Base-by-base conservation (phyloP, 371 early-diverging fungal genomes). In the Mucor circinelloides region DNA sequence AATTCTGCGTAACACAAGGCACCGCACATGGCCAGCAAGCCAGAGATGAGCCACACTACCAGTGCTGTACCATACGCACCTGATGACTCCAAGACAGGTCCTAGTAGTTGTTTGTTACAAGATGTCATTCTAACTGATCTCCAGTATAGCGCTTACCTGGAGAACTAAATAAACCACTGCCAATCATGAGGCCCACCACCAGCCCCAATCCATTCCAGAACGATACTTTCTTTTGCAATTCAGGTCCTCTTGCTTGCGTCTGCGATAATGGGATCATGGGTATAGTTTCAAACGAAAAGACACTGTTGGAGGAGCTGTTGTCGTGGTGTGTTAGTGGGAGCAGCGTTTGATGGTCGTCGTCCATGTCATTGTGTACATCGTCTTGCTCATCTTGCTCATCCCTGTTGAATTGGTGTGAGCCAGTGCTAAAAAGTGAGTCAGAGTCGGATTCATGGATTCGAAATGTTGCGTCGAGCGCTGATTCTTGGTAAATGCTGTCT, bases 141-240 rank as follows among this genome's bases (percentile, higher is more conserved):
- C 88, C 19, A 56, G 1, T 3, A n/a, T n/a, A n/a, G n/a, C 15
- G 8, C 42, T 69, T 78, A 81, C 82, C 81, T 36, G 95, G 94
- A 9, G 94, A 92, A 44, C 94, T 91, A 75, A 94, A 95, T 57
- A 95, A 88, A 1, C 95, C 95, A 58, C 93, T 91, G 5, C 95
- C 95, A 57, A 95, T 89, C 86, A 95, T 95, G 63, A 88, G 68
- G 2, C 93, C 93, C n/a, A 93, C 74, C 8, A 92, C 90, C 42
- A 93, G 80, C 0, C 87, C 89, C 9, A 87, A 80, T 17, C 93
- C 93, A 34, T 91, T 90, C 48, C 84, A 68, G 34, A 91, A 81
- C 30, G 92, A 86, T 15, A 93, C 90, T 65, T 85, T 88, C 63
- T 85, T 88, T 67, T 85, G 87, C 21, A 88, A 71, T 64, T 88